Evolutionary conservation across 805 yeast genomes (phyloP), one percentile per base, ranked within the genome.

Genomic region (Groenewaldozyma tartarivorans): DNA sequence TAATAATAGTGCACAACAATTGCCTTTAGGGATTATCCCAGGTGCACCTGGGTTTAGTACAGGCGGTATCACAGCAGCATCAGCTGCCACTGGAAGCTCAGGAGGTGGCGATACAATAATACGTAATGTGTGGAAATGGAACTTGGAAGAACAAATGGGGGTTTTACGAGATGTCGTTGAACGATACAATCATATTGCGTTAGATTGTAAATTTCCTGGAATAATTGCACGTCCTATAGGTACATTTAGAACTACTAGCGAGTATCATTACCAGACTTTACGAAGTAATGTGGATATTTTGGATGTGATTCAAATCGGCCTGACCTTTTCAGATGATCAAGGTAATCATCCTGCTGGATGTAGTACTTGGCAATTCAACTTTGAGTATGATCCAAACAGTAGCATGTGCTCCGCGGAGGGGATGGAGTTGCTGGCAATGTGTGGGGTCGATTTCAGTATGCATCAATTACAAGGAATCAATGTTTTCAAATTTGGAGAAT

Each of bases 171-270:
- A 59, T 39, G 52, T 63, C 20, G 53, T 60, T 13, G 55, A 60
- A 19, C 55, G 58, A 31, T 66, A 62, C 52, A 62, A 61, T 36
- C 61, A 57, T 40, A 53, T 66, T 5, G 56, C 69, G 2, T 73
- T 87, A 44, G 88, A 87, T 51, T 87, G 94, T 36, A 97, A 92
- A 60, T 87, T 92, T 56, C 96, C 96, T 0, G 98, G 98, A 0
- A 84, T 94, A 18, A 81, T 90, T 20, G 95, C 95, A 2, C 74
- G 98, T 52, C 98, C 98, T 13, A 83, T 92, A 45, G 98, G 98
- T 16, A 77, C 84, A 16, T 92, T 92, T 63, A 77, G 85, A 52
- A 78, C 92, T 2, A 83, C 92, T 13, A 72, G 81, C 19, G 97
- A 92, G 60, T 92, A 87, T 61, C 97, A 92, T 60, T 92, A 90